A percentile compares a stretch with the other conserved stretches of the same genome.
phyloP scores from a whole-genome alignment of 768 basidiomycete genomes.

The Agrocybe pediades region DNA sequence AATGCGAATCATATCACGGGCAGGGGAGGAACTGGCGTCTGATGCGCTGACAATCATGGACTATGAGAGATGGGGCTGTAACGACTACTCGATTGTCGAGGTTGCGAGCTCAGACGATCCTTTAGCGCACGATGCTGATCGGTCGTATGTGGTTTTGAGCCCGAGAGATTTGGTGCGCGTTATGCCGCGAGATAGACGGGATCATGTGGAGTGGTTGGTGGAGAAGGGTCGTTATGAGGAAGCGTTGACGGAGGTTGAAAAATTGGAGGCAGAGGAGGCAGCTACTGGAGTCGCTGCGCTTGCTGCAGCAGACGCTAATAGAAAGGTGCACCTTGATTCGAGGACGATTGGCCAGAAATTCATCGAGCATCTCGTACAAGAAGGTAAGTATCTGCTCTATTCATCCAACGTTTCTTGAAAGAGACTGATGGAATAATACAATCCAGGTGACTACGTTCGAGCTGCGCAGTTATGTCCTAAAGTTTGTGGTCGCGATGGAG shows the following conservation, averaged over 20 bases:
- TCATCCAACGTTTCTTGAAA: not conserved
- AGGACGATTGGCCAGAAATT: conserved; percentile 83
- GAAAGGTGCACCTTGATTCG: conserved; percentile 49
- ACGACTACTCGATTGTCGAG: conserved; percentile 82
- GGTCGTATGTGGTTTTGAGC: conserved; percentile 81
- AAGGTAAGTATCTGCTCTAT: conserved; percentile 51
- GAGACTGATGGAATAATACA: not conserved
- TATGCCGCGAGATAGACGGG: conserved; percentile 82
- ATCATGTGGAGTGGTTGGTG: conserved; percentile 92
- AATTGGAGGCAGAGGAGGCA: conserved; percentile 46
- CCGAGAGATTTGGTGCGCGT: conserved; percentile 88
- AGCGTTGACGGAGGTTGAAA: conserved; percentile 81
- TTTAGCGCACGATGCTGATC: conserved; percentile 29
- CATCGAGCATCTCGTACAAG: conserved; percentile 79
- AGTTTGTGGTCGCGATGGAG: conserved; percentile 77
- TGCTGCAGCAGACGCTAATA: conserved; percentile 15
- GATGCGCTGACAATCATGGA: conserved; percentile 81
- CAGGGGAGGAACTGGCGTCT: conserved; percentile 84
- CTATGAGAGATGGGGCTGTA: conserved; percentile 86
- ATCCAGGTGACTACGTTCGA: conserved; percentile 58
- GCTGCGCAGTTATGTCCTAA: conserved; percentile 85
- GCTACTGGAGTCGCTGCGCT: conserved; percentile 20
- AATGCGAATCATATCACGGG: conserved; percentile 85
- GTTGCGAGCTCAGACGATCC: conserved; percentile 34
- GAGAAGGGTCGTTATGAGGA: conserved; percentile 87